phyloP scores from a whole-genome alignment of 495 filamentous ascomycete species.

The Neurospora sp. region DNA sequence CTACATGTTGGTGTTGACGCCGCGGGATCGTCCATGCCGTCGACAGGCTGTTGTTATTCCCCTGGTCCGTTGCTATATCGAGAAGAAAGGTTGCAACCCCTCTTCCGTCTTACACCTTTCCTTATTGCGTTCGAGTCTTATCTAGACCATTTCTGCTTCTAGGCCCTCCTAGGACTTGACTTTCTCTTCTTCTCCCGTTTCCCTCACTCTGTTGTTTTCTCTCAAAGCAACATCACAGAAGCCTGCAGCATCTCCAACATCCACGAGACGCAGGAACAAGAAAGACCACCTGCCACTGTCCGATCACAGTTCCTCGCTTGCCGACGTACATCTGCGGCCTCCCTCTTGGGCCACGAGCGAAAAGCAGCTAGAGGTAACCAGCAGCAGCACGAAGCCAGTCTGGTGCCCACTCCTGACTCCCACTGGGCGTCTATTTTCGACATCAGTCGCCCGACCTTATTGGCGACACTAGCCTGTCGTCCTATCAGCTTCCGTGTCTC shows the following conservation, averaged over 20 bases:
- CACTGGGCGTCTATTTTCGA: conserved; percentile 29
- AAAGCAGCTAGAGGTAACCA: conserved; percentile 5
- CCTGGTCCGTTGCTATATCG: conserved; percentile 11
- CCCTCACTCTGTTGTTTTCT: not conserved
- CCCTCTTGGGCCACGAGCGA: conserved; percentile 13
- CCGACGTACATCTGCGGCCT: conserved; percentile 14
- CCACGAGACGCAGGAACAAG: conserved; percentile 12
- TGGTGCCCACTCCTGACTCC: conserved; percentile 20
- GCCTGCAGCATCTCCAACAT: not conserved
- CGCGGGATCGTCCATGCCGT: not conserved
- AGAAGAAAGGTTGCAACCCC: conserved; percentile 6
- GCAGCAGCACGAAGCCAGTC: conserved; percentile 13
- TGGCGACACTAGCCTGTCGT: conserved; percentile 15
- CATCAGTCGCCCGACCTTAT: conserved; percentile 24
- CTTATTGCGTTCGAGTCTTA: conserved; percentile 3
- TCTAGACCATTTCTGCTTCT: conserved; percentile 6
- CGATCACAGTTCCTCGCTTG: conserved; percentile 7
- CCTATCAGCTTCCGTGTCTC: conserved; percentile 23
- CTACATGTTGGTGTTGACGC: not conserved
- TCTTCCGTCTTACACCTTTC: not conserved
- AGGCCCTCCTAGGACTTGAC: not conserved
- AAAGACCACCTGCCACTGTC: conserved; percentile 5
- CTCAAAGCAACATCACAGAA: not conserved
- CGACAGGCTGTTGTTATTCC: not conserved
- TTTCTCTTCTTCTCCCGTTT: conserved; percentile 1